Percentiles rank a stretch among this genome's conserved stretches.
phyloP scores from a whole-genome alignment of 352 stramenopile genomes.

The Phytophthora cactorum region DNA sequence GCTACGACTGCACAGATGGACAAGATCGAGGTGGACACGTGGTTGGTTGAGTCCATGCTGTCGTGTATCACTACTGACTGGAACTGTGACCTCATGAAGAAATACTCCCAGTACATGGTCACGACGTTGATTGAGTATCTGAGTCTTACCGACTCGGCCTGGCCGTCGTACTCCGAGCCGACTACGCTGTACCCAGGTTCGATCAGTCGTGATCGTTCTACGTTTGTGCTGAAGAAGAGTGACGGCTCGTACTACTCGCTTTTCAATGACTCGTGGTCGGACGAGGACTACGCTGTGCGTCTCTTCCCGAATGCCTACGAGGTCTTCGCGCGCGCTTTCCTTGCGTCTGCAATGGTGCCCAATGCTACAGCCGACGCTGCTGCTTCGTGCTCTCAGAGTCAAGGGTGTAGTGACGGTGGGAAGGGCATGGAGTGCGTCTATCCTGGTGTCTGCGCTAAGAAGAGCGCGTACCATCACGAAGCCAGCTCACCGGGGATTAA shows the following conservation, averaged over 20 bases:
- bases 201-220: slow-evolving; percentile 53
- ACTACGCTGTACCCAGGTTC: slow-evolving; percentile 66
- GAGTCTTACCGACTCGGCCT: slow-evolving; percentile 44
- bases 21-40: slow-evolving; percentile 60
- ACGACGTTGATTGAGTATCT: slow-evolving; percentile 77
- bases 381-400: slow-evolving; percentile 54
- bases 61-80: slow-evolving; percentile 69
- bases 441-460: slow-evolving; percentile 66
- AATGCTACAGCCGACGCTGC: slow-evolving; percentile 39
- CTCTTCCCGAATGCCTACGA: slow-evolving; percentile 88
- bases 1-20: slow-evolving; percentile 44
- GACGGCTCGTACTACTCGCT: slow-evolving; percentile 48
- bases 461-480: slow-evolving; percentile 80
- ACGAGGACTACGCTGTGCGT: slow-evolving; percentile 56
- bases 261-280: slow-evolving; percentile 61
- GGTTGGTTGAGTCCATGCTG: slow-evolving; percentile 62
- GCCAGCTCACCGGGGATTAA: slow-evolving; percentile 70
- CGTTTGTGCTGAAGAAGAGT: slow-evolving; percentile 55
- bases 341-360: slow-evolving; percentile 64
- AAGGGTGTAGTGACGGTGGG: slow-evolving; percentile 56
- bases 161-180: slow-evolving; percentile 58
- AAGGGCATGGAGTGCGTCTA: slow-evolving; percentile 79
- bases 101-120: slow-evolving; percentile 68
- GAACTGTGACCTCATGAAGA: slow-evolving; percentile 73
- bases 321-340: slow-evolving; percentile 74